These are phyloP conservation scores for Cercospora sojina DNA, from an alignment of 2,329 filamentous ascomycete genomes.

Conservation along the genomic window DNA sequence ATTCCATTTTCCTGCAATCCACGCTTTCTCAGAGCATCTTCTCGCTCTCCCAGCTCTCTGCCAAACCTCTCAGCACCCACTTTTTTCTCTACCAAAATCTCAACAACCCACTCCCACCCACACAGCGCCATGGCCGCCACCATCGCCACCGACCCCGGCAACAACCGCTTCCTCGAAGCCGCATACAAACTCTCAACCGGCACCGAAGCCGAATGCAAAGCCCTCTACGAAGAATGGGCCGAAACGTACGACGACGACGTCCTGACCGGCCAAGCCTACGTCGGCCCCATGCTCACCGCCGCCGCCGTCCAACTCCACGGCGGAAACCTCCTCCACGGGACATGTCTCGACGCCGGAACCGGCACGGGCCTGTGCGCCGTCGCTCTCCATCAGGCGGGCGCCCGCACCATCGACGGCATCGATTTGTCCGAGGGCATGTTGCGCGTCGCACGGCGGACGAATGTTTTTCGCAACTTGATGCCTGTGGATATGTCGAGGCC, in stretches of 20 bases:
- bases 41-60: neutral
- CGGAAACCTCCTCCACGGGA: conserved; percentile 20
- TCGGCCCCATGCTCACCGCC: conserved; percentile 38
- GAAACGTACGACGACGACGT: conserved; percentile 47
- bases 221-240: conserved; percentile 51
- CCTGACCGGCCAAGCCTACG: conserved; percentile 40
- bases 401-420: conserved; percentile 52
- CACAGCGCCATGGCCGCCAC: conserved; percentile 8
- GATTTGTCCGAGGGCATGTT: conserved; percentile 57
- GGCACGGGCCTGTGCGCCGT: conserved; percentile 47
- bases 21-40: neutral
- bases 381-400: conserved; percentile 47
- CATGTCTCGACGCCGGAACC: conserved; percentile 17
- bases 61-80: neutral
- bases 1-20: neutral
- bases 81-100: neutral
- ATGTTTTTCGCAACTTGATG: conserved; percentile 49
- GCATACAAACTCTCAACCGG: conserved; percentile 18
- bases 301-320: conserved; percentile 15
- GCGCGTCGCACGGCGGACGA: conserved; percentile 50
- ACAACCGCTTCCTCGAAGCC: conserved; percentile 16
- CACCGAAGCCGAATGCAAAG: conserved; percentile 16
- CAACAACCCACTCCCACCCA: neutral
- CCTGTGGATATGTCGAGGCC: conserved; percentile 50
- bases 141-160: conserved; percentile 10